Evolutionary conservation across 169 alveolate genomes (phyloP), one percentile per base, ranked within the genome.

Genomic region (Eimeria maxima): DNA sequence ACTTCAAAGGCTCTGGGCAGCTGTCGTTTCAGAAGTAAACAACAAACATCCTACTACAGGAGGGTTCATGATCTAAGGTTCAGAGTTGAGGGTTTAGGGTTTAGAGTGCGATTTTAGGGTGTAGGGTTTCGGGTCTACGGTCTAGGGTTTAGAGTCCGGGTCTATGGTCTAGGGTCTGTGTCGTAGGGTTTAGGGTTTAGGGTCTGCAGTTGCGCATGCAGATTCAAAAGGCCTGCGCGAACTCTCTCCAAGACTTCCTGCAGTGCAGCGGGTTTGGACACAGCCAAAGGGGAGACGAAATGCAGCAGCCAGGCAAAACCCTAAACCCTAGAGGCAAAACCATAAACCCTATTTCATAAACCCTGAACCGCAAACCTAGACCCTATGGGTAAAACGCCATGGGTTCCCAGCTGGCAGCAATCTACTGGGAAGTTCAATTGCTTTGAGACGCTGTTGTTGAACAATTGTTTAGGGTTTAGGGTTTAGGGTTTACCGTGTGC

Each of bases 231-330:
- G 90, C 96, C 27, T 87, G 95, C 74, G 55, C 76, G 0, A 44
- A 38, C 84, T 84, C 95, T 24, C 88, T 95, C 74, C 95, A 91
- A 33, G 95, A 71, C 74, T 96, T 96, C 83, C 88, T 96, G 71
- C 87, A 90, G 94, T 74, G 78, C 81, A 96, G 95, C 69, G 97
- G 96, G 55, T 96, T 96, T 47, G 95, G 95, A 69, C 90, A 76
- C 22, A 74, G 71, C 45, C 90, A 29, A 55, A 65, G 53, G 24
- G 60, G 93, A 47, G 78, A 33, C 47, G 93, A 42, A 45, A 18
- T 50, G 50, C 55, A 22, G 27, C 55, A 7, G 38, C 73, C 73
- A 83, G 69, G 69, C 74, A 57, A 53, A 57, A 0, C 57, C 73
- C 73, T 45, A n/a, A n/a, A 22, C 67, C 50, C 90, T 81, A 45